A percentile compares a stretch with the other conserved stretches of the same genome.
Evolutionary conservation across 192 early-diverging fungal genomes (phyloP).

Genomic region (Spizellomyces sp.): DNA sequence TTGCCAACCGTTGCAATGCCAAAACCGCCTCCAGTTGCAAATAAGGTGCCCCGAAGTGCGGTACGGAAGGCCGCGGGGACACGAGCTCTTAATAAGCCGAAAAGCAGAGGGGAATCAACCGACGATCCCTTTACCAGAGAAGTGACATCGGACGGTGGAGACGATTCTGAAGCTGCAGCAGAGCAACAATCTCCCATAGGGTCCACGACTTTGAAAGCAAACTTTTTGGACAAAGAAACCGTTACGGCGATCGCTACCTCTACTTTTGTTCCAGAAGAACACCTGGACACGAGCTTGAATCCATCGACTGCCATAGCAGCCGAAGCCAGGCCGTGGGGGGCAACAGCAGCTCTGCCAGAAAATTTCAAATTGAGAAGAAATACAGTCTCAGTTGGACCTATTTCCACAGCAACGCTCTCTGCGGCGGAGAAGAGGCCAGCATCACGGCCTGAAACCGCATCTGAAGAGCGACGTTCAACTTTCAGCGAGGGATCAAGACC

Average conservation of each 20-base stretch:
- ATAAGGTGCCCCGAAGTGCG: neutral
- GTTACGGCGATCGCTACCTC: neutral
- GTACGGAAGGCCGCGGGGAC: neutral
- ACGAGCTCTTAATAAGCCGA: neutral
- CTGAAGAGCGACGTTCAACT: neutral
- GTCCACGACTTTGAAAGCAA: neutral
- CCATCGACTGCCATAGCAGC: neutral
- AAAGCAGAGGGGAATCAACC: neutral
- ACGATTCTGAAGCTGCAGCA: slow-evolving; percentile 10
- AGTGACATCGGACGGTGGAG: neutral
- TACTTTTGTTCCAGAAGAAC: neutral
- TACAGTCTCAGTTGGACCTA: slow-evolving; percentile 47
- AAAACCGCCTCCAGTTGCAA: neutral
- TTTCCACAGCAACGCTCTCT: slow-evolving; percentile 35
- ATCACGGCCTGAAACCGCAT: neutral
- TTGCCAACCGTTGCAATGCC: neutral
- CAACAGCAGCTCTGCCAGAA: slow-evolving; percentile 30
- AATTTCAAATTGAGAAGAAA: slow-evolving; percentile 50
- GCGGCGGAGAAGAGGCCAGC: neutral
- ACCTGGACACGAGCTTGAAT: neutral
- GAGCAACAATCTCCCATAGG: neutral
- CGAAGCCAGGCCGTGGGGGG: slow-evolving; percentile 22
- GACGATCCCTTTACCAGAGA: slow-evolving; percentile 2
- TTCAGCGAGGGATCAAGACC: slow-evolving; percentile 9
- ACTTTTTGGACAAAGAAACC: slow-evolving; percentile 2